A percentile compares a stretch with the other conserved stretches of the same genome.
Evolutionary conservation across 1,139 yeast genomes (phyloP).

Genomic region (Suhomyces yuchorum): DNA sequence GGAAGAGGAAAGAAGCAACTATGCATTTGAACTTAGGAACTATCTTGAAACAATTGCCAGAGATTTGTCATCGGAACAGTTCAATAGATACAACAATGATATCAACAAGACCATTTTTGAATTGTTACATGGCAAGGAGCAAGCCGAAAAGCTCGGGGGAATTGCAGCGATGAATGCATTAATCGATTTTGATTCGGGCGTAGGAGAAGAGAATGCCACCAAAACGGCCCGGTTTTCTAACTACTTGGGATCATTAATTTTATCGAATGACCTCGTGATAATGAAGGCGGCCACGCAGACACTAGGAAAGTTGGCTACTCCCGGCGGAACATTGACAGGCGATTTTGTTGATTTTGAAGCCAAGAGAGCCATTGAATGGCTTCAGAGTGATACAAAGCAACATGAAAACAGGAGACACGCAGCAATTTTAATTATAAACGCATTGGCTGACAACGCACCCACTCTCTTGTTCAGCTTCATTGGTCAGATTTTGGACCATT

Average conservation of each 20-base stretch:
- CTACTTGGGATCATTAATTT: constrained; percentile 76
- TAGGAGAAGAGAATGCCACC: constrained; percentile 76
- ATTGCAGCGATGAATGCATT: constrained; percentile 87
- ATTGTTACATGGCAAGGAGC: constrained; percentile 72
- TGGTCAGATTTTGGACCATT: constrained; percentile 73
- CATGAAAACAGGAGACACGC: constrained; percentile 84
- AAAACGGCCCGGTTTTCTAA: constrained; percentile 90
- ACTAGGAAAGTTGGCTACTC: constrained; percentile 82
- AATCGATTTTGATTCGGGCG: constrained; percentile 71
- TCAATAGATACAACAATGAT: constrained; percentile 78
- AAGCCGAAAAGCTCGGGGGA: constrained; percentile 81
- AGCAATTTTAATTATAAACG: constrained; percentile 79
- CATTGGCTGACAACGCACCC: constrained; percentile 87
- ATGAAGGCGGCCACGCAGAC: constrained; percentile 87
- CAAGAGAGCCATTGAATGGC: constrained; percentile 87
- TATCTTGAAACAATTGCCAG: constrained; percentile 72
- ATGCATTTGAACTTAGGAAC: constrained; percentile 66
- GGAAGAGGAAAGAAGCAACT: constrained; percentile 55
- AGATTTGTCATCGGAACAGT: constrained; percentile 76
- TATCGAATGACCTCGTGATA: constrained; percentile 79
- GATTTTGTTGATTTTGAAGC: constrained; percentile 94
- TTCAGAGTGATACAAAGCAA: constrained; percentile 76
- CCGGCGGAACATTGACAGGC: constrained; percentile 86
- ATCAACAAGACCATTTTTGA: constrained; percentile 88
- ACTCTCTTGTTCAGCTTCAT: constrained; percentile 78